Evolutionary conservation across 179 eudicot species (phyloP), one percentile per base, ranked within the genome.

Genomic region (Heliamphora ciliata): DNA sequence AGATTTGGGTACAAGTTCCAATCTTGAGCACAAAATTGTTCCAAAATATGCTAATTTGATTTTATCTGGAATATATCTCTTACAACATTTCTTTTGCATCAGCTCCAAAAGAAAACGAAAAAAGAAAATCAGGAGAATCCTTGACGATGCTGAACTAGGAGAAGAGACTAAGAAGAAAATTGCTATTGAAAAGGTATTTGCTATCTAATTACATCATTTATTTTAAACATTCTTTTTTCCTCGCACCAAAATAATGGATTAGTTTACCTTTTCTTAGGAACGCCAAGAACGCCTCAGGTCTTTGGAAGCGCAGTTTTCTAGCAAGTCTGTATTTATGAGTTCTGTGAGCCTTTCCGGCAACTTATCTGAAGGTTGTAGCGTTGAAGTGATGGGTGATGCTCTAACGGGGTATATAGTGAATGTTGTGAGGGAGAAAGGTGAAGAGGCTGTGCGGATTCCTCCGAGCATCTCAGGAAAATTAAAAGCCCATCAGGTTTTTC

Each of bases 121-220:
- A 80, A 97, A 94, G 92, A 97, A 85, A 89, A 97, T 97, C 70
- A 88, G 99, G 81, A 95, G 99, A 83, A 97, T 97, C 79, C 87
- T 97, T 79, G 99, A 97, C 80, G 99, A 97, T 86, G 86, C 98
- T 65, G 99, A 97, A 80, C 87, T 97, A 84, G 99, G 98, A 69
- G 99, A 97, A 84, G 99, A 97, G 89, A 97, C 99, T 11, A 97
- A 92, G 90, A 90, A 81, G 88, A 95, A 97, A 89, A 97, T 94
- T 86, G 98, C 98, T 59, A 92, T 97, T 82, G 99, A 97, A 86
- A 97, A 97, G 97, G 99, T 97, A 90, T 79, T 58, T 48, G 51
- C 31, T 81, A 40, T 81, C 13, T 56, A 59, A 8, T 76, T 15
- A 9, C 61, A 66, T 60, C 47, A 1, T 65, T 63, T 65, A 44